A percentile compares a stretch with the other conserved stretches of the same genome.
These are phyloP conservation scores for Hymenotorrendiella dingleyae DNA, from an alignment of 2,329 filamentous ascomycete species.

Conservation along the genomic window DNA sequence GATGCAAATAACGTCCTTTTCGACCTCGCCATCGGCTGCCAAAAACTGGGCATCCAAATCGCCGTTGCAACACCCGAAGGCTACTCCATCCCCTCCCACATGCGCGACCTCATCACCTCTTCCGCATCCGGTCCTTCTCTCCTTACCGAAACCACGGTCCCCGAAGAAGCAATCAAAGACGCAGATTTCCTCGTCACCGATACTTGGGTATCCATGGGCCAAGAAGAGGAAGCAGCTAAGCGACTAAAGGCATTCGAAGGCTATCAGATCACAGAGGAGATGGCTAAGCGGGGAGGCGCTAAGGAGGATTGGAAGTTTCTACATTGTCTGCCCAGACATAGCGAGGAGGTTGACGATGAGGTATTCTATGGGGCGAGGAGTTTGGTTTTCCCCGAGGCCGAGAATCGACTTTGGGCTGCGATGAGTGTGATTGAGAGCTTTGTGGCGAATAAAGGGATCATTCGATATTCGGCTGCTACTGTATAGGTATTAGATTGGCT, in stretches of 20 bases:
- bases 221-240: conserved; percentile 77
- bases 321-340: conserved; percentile 92
- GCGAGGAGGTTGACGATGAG: conserved; percentile 88
- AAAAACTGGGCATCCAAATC: conserved; percentile 83
- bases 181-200: conserved; percentile 93
- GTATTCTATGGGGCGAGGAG: conserved; percentile 86
- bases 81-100: conserved; percentile 72
- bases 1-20: conserved; percentile 97
- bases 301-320: conserved; percentile 94
- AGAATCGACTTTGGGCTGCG: conserved; percentile 90
- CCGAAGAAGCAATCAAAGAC: conserved; percentile 76
- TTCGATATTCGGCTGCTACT: too few relatives aligned
- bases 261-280: conserved; percentile 83
- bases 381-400: conserved; percentile 87
- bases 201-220: conserved; percentile 98
- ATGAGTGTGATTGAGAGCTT: conserved; percentile 78
- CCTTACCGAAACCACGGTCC: conserved; percentile 69
- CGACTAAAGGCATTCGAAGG: conserved; percentile 76
- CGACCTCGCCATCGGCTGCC: conserved; percentile 80
- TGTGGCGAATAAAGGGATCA: conserved; percentile 90
- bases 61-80: conserved; percentile 80
- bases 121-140: conserved; percentile 56
- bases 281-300: conserved; percentile 75
- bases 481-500: too few relatives aligned
- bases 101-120: conserved; percentile 66